Evolutionary conservation across 495 filamentous ascomycete species (phyloP).

Genomic region (Penicillium longicatenatum): DNA sequence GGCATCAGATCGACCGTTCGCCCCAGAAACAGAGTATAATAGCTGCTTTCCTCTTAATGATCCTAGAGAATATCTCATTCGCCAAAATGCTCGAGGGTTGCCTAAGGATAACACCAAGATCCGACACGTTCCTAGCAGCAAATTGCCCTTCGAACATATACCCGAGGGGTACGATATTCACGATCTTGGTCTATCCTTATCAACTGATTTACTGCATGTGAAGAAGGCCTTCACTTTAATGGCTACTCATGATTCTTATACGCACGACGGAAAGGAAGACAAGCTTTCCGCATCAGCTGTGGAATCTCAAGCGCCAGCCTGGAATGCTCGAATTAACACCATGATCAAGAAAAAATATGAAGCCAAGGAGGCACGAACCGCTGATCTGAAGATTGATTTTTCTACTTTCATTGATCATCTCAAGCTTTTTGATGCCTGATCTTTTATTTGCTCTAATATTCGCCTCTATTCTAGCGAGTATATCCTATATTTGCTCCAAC

Average conservation of each 20-base stretch:
- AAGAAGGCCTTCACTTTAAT: neutral
- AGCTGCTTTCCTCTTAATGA: slow-evolving; percentile 28
- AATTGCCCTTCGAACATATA: slow-evolving; percentile 41
- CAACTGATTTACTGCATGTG: slow-evolving; percentile 8
- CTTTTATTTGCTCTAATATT: neutral
- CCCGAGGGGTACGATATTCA: slow-evolving; percentile 34
- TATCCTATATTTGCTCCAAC: neutral
- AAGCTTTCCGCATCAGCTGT: slow-evolving; percentile 7
- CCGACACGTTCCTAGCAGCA: slow-evolving; percentile 28
- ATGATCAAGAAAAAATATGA: slow-evolving; percentile 14
- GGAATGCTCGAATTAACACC: slow-evolving; percentile 15
- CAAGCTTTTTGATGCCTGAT: neutral
- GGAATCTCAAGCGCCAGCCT: slow-evolving; percentile 11
- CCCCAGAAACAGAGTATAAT: neutral
- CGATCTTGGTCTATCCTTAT: slow-evolving; percentile 19
- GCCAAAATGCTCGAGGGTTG: slow-evolving; percentile 6
- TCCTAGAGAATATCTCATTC: slow-evolving; percentile 43
- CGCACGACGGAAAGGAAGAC: neutral
- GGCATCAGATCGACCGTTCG: slow-evolving; percentile 14
- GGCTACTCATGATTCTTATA: slow-evolving; percentile 1
- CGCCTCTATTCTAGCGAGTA: neutral
- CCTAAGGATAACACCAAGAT: slow-evolving; percentile 21
- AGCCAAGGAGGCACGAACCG: neutral
- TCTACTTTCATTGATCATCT: neutral
- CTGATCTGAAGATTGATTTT: neutral